Percentiles rank a stretch among this genome's conserved stretches.
Conservation (phyloP, 495 filamentous ascomycete species). For the Cenococcum geophilum region DNA sequence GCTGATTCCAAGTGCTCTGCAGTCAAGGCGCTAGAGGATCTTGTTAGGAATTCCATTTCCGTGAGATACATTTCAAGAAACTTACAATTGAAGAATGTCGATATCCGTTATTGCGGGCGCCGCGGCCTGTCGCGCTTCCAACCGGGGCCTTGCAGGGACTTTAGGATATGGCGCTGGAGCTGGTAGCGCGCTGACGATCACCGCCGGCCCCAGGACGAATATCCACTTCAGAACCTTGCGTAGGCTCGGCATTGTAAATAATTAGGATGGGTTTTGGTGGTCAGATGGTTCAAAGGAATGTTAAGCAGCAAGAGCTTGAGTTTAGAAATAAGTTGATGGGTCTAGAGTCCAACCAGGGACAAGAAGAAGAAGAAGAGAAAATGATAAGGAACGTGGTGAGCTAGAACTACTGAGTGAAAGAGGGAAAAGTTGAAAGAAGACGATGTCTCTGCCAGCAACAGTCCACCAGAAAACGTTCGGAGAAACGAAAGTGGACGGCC, state of each 20-base stretch:
- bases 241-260: slow-evolving; percentile 32
- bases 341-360: slow-evolving; percentile 35
- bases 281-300: slow-evolving; percentile 3
- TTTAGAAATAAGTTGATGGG: slow-evolving; percentile 18
- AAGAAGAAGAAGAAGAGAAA: slow-evolving; percentile 8
- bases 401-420: slow-evolving; percentile 17
- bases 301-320: slow-evolving; percentile 21
- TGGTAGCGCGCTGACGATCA: slow-evolving; percentile 14
- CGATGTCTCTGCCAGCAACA: slow-evolving; percentile 23
- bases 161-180: not conserved
- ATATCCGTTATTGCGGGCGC: slow-evolving; percentile 51
- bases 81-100: slow-evolving; percentile 69
- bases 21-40: slow-evolving; percentile 49
- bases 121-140: slow-evolving; percentile 30
- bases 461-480: slow-evolving; percentile 27
- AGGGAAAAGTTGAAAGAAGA: slow-evolving; percentile 17
- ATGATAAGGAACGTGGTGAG: slow-evolving; percentile 21
- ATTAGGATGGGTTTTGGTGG: slow-evolving; percentile 15
- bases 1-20: slow-evolving; percentile 57
- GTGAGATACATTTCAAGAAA: slow-evolving; percentile 3
- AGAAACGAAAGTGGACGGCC: slow-evolving; percentile 25
- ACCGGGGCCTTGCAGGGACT: not conserved
- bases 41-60: slow-evolving; percentile 14
- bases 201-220: slow-evolving; percentile 21
- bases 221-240: slow-evolving; percentile 21